Base-by-base conservation (phyloP, 495 filamentous ascomycete species). In the Bryoglossum gracile region DNA sequence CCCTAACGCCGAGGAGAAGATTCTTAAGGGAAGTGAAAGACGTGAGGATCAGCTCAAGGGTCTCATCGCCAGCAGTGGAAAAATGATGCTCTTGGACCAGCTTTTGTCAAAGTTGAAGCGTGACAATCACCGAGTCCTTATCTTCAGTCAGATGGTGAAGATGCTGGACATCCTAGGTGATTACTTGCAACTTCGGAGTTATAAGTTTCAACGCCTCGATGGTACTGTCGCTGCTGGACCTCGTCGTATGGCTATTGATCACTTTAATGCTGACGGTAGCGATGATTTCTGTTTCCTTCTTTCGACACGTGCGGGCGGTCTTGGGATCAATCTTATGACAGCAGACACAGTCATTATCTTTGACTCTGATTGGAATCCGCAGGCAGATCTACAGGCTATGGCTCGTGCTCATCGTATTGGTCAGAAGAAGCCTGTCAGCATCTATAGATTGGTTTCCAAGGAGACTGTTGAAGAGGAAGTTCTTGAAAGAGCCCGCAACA, bases 101-200 rank as follows among this genome's bases (percentile, higher is more conserved):
- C 78, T 99, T 22, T 76, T 99, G 22, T 81, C 83, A 4, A 99
- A 97, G 67, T 68, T 97, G 38, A 94, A 83, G 64, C 80, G 79
- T 46, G 91, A 99, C 56, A 85, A 85, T 42, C 92, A 99, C 62
- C 87, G 92, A 13, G 94, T 99, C 24, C 63, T 99, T 56, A 96
- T 99, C 39, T 99, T 99, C 69, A 95, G 92, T 55, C 94, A 97
- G 64, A 97, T 99, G 94, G 92, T 99, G 26, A 92, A 89, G 64
- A 96, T 99, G 81, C 80, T 99, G 3, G 89, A 99, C 57, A 89
- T 99, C 46, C 73, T 99, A 0, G 84, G 86, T 34, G 89, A 97
- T 54, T 99, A 99, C 64, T 75, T 97, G 51, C 80, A 87, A 42
- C 76, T 87, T 26, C 87, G 92, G 26, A 87, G 88, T 11, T 89